These are phyloP conservation scores for Cercophora newfieldiana DNA, from an alignment of 495 filamentous ascomycete genomes.

Conservation along the genomic window DNA sequence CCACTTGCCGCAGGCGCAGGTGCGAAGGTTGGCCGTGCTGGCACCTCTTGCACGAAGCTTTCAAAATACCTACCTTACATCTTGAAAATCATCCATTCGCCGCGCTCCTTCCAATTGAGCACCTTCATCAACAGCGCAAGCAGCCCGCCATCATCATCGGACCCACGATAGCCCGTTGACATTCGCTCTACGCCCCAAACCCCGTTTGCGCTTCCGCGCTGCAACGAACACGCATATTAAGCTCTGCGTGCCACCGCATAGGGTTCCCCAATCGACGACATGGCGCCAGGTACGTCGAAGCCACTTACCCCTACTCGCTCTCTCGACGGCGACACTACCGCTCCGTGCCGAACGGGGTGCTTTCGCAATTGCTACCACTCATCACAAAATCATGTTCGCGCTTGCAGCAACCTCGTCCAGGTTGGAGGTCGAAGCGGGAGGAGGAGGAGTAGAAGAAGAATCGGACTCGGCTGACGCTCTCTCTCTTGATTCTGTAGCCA, in stretches of 20 bases:
- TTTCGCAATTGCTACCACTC: background rate
- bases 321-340: background rate
- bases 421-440: background rate
- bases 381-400: background rate
- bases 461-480: conserved; percentile 12
- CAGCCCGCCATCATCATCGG: background rate
- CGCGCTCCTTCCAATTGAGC: background rate
- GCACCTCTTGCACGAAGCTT: background rate
- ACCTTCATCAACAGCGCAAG: background rate
- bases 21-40: background rate
- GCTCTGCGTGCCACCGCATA: background rate
- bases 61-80: background rate
- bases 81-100: background rate
- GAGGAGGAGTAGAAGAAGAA: background rate
- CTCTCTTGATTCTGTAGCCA: conserved; percentile 32
- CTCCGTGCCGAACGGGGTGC: background rate
- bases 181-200: background rate
- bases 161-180: background rate
- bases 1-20: background rate
- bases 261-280: conserved; percentile 14
- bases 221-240: background rate
- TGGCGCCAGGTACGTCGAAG: conserved; percentile 32
- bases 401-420: background rate
- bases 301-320: background rate
- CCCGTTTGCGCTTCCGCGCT: background rate